Percentiles rank a stretch among this genome's conserved stretches.
Conservation (phyloP, 805 yeast genomes). For the Saccharomycopsis synnaedendra region DNA sequence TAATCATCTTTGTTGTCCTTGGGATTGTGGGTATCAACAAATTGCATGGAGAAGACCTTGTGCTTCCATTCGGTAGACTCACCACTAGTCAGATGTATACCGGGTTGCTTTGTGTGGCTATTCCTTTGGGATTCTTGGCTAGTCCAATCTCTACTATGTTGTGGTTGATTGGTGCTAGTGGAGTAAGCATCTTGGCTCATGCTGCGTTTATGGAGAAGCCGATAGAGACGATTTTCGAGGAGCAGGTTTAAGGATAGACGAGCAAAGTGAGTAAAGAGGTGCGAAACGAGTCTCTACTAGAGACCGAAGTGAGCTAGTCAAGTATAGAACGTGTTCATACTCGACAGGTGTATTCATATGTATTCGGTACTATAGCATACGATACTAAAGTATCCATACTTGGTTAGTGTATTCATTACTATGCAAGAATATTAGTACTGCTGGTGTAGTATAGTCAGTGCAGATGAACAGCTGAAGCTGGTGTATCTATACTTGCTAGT, state of each 20-base stretch:
- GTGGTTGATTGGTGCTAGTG: conserved; percentile 87
- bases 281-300: too few species aligned
- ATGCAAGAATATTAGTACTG: too few species aligned
- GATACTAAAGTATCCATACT: too few species aligned
- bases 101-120: conserved; percentile 59
- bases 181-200: conserved; percentile 68
- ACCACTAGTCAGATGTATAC: conserved; percentile 79
- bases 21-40: conserved; percentile 73
- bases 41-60: conserved; percentile 76
- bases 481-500: too few species aligned
- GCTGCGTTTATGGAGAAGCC: conserved; percentile 93
- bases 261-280: too few species aligned
- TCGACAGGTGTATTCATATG: too few species aligned
- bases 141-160: conserved; percentile 81
- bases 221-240: conserved; percentile 87
- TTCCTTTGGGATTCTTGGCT: conserved; percentile 79
- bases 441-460: too few species aligned
- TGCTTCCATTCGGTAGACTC: conserved; percentile 58
- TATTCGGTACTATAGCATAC: too few species aligned
- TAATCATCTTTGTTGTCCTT: conserved; percentile 55
- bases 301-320: too few species aligned
- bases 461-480: too few species aligned
- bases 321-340: too few species aligned
- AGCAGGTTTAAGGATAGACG: conserved; percentile 29
- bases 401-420: too few species aligned